Evolutionary conservation across 2,329 filamentous ascomycete genomes (phyloP), one percentile per base, ranked within the genome.

Genomic region (Curvularia eragrostidis): DNA sequence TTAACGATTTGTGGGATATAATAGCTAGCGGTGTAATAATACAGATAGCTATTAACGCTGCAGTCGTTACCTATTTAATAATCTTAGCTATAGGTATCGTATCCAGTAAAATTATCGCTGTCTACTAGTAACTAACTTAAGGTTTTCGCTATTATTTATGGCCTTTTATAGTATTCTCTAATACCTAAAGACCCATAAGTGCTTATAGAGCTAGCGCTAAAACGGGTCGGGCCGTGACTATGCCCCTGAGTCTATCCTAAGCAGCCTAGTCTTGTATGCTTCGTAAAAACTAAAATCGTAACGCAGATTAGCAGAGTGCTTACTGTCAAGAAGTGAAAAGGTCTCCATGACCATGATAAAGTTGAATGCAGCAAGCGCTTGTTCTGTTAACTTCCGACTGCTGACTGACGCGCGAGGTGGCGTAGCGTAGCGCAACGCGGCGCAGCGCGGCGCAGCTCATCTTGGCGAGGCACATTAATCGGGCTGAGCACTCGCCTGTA

Each of bases 181-280:
- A 34, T 63, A 63, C 26, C 55, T 44, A 34, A 61, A 63, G 21
- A 52, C 52, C 19, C 62, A 52, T 52, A 65, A 50, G 58, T 65
- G 56, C 26, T 39, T 54, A 55, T 59, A n/a, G 32, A 65, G 60
- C 54, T 54, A 61, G 62, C 62, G 59, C 54, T 62, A 59, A 54
- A 66, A 59, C 36, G 61, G 56, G 30, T 62, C 62, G 15, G 59
- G 61, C 38, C 56, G 53, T 9, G 57, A 53, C 57, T 70, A 67
- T 5, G 63, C 57, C 34, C 61, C 68, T 30, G 67, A 68, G 50
- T 76, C 74, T 8, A 72, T n/a, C 62, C 75, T 60, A n/a, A 77
- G 48, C 13, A 77, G 61, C 46, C 74, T 65, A 9, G 73, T 77
- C 26, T 76, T 72, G 53, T 75, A 73, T 30, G 63, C 67, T 59